Conservation (phyloP, 371 early-diverging fungal species). For the Mortierella sp. region DNA sequence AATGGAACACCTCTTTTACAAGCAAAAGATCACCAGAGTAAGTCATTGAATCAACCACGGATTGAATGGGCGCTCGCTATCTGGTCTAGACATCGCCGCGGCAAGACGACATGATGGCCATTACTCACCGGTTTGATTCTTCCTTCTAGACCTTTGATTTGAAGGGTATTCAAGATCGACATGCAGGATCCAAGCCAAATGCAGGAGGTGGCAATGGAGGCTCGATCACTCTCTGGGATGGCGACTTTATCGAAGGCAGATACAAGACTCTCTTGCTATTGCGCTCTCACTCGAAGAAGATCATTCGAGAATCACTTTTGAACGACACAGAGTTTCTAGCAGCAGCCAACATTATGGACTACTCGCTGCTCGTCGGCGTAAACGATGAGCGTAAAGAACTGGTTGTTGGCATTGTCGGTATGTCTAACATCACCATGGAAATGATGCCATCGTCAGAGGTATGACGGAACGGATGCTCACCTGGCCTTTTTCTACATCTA, state of each 20-base stretch:
- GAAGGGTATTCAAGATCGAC: slow-evolving; percentile 83
- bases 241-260: slow-evolving; percentile 72
- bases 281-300: slow-evolving; percentile 80
- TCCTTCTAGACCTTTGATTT: slow-evolving; percentile 85
- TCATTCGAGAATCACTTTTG: slow-evolving; percentile 77
- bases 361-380: slow-evolving; percentile 90
- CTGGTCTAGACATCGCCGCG: too few relatives aligned
- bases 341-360: slow-evolving; percentile 93
- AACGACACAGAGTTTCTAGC: slow-evolving; percentile 90
- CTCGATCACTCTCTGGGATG: slow-evolving; percentile 72
- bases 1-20: slow-evolving; percentile 94
- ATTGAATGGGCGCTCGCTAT: too few relatives aligned
- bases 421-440: slow-evolving; percentile 11
- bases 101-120: background rate
- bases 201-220: slow-evolving; percentile 25
- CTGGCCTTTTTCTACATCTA: background rate
- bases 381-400: slow-evolving; percentile 82
- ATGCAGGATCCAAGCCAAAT: slow-evolving; percentile 48
- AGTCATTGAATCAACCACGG: background rate
- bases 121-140: background rate
- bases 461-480: background rate
- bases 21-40: slow-evolving; percentile 74
- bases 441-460: background rate
- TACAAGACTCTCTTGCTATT: slow-evolving; percentile 57
- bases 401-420: slow-evolving; percentile 89